Base-by-base conservation (phyloP, 1,284 basidiomycete species). In the Xerocomus amazonicus region DNA sequence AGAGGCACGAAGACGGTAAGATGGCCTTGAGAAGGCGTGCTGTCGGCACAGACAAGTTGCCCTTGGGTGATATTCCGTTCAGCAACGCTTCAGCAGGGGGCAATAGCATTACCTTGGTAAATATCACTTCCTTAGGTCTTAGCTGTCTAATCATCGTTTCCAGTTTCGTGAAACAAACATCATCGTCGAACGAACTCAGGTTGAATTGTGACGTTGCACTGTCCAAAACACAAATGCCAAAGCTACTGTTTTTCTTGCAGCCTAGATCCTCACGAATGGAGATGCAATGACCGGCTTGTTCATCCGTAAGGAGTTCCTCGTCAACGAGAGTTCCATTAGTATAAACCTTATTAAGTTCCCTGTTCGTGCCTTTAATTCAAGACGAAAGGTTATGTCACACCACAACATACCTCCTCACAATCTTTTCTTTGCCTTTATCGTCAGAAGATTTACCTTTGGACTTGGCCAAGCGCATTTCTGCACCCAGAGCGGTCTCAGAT, bases 271-370 rank as follows among this genome's bases (percentile, higher is more conserved):
- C 95, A 50, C 88, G 88, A 68, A 99, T 86, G 3, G 92, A 85
- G 14, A 99, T 81, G 61, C 95, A 98, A 67, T 99, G 97, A 17
- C 91, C 93, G 3, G 92, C 92, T 70, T 98, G 89, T 57, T 99
- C 97, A 53, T 97, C 91, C 1, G 83, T 89, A 26, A 99, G 77
- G 51, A 97, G 84, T 39, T 86, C 83, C 6, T 87, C 84, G 60
- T 99, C 97, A 48, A 98, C 90, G 27, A 99, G 87, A 0, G 97
- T 99, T 8, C 97, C 97, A 51, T 92, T 93, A 0, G 97, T 99
- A 67, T 96, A 90, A 34, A 99, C 93, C 72, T 96, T 95, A 64
- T 91, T 89, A 38, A 99, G 78, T 64, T 96, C 96, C 51, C 96
- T 88, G 53, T 51, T 49, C 23, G 32, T 26, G 3, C 31, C 14